These are phyloP conservation scores for Aspergillus sclerotioniger DNA, from an alignment of 495 filamentous ascomycete genomes.

Conservation along the genomic window DNA sequence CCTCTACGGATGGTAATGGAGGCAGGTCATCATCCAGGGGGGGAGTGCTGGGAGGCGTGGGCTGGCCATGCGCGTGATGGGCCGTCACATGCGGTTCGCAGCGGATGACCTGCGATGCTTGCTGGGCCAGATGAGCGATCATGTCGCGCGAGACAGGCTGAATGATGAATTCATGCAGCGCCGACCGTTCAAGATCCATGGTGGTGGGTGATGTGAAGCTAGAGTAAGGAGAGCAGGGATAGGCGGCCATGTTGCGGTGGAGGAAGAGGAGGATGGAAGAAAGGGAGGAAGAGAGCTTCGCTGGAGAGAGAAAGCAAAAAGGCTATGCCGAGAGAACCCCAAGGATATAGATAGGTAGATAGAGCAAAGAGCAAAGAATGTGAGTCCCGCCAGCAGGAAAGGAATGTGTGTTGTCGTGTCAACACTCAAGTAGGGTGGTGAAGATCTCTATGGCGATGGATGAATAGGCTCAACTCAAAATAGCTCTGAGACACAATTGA, in stretches of 20 bases:
- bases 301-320: conserved; percentile 10
- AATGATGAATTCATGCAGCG: conserved; percentile 86
- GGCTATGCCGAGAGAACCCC: conserved; percentile 7
- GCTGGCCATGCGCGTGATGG: conserved; percentile 49
- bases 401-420: conserved; percentile 45
- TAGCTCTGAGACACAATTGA: conserved; percentile 28
- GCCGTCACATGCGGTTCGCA: conserved; percentile 63
- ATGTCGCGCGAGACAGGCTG: conserved; percentile 77
- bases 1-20: conserved; percentile 72
- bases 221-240: conserved; percentile 5
- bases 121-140: conserved; percentile 79
- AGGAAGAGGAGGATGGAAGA: conserved; percentile 7
- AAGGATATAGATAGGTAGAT: conserved; percentile 27
- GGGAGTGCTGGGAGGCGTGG: conserved; percentile 66
- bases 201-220: conserved; percentile 9
- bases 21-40: conserved; percentile 53
- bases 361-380: conserved; percentile 25
- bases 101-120: conserved; percentile 83
- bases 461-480: conserved; percentile 34
- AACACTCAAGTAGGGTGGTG: conserved; percentile 32
- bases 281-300: conserved; percentile 13
- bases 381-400: conserved; percentile 46
- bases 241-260: conserved; percentile 6
- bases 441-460: conserved; percentile 22
- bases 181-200: conserved; percentile 64